Evolutionary conservation across 2,329 filamentous ascomycete genomes (phyloP).

Genomic region (Colletotrichum caudatum): DNA sequence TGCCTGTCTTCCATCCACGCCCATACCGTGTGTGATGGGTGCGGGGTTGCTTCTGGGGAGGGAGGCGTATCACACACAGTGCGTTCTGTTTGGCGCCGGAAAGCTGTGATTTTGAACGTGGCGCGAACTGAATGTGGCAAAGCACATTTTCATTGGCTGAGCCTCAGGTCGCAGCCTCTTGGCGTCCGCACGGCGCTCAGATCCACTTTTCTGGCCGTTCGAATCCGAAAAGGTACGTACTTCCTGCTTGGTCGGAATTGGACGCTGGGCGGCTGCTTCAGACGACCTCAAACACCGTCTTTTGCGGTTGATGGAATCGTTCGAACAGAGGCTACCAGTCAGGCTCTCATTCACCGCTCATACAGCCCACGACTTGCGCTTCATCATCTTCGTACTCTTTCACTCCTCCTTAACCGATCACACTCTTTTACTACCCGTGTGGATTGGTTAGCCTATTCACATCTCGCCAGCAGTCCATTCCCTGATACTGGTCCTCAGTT

Average conservation of each 20-base stretch:
- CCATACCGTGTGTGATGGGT: slow-evolving; percentile 15
- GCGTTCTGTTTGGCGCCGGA: slow-evolving; percentile 9
- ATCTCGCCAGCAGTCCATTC: background rate
- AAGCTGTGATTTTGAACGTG: slow-evolving; percentile 10
- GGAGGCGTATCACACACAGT: background rate
- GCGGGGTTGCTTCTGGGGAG: slow-evolving; percentile 28
- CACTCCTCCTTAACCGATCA: background rate
- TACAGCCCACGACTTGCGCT: background rate
- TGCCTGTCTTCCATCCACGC: slow-evolving; percentile 3
- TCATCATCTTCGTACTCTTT: background rate
- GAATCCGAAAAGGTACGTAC: slow-evolving; percentile 21
- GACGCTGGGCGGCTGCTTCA: slow-evolving; percentile 18
- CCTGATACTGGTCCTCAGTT: too few species aligned
- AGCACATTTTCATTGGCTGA: slow-evolving; percentile 7
- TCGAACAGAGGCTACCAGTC: background rate
- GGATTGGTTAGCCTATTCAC: background rate
- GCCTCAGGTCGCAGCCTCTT: slow-evolving; percentile 7
- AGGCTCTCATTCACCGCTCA: background rate
- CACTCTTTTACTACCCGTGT: background rate
- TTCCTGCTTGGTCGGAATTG: background rate
- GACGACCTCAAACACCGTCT: slow-evolving; percentile 16
- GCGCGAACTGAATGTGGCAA: slow-evolving; percentile 18
- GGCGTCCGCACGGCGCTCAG: background rate
- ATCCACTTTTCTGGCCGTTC: background rate
- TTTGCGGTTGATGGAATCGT: slow-evolving; percentile 3